Evolutionary conservation across 2,329 filamentous ascomycete species (phyloP).

Genomic region (Beauveria brongniartii): DNA sequence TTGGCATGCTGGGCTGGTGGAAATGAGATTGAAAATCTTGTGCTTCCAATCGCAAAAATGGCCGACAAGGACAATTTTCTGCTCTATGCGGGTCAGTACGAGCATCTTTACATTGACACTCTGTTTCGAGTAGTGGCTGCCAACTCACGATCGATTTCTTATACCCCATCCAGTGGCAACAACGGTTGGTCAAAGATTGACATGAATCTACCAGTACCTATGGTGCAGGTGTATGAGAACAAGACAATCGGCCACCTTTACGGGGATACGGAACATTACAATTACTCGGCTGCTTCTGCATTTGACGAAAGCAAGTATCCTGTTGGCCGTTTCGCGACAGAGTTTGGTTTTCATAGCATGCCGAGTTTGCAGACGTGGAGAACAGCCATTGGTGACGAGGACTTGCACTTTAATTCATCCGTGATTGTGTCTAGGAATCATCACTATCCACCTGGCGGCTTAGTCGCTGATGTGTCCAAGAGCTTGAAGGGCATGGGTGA

Average conservation of each 20-base stretch:
- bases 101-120: slow-evolving; percentile 7
- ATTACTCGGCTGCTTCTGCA: neutral
- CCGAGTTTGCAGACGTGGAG: slow-evolving; percentile 8
- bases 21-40: slow-evolving; percentile 53
- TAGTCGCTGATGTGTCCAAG: neutral
- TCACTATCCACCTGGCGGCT: slow-evolving; percentile 32
- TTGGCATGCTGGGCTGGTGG: slow-evolving; percentile 46
- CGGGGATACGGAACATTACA: slow-evolving; percentile 9
- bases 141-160: slow-evolving; percentile 8
- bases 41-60: slow-evolving; percentile 25
- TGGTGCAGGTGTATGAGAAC: slow-evolving; percentile 9
- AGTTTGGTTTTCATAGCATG: slow-evolving; percentile 11
- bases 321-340: slow-evolving; percentile 6
- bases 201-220: slow-evolving; percentile 2
- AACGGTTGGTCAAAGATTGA: slow-evolving; percentile 9
- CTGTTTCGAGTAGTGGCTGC: slow-evolving; percentile 4
- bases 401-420: slow-evolving; percentile 10
- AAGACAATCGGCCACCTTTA: slow-evolving; percentile 4
- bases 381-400: neutral
- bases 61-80: neutral
- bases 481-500: slow-evolving; percentile 37
- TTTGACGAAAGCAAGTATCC: slow-evolving; percentile 5
- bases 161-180: slow-evolving; percentile 8
- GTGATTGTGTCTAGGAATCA: slow-evolving; percentile 33
- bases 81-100: slow-evolving; percentile 6